phyloP scores from a whole-genome alignment of 352 stramenopile genomes.

The Pythium rhizo-oryzae region DNA sequence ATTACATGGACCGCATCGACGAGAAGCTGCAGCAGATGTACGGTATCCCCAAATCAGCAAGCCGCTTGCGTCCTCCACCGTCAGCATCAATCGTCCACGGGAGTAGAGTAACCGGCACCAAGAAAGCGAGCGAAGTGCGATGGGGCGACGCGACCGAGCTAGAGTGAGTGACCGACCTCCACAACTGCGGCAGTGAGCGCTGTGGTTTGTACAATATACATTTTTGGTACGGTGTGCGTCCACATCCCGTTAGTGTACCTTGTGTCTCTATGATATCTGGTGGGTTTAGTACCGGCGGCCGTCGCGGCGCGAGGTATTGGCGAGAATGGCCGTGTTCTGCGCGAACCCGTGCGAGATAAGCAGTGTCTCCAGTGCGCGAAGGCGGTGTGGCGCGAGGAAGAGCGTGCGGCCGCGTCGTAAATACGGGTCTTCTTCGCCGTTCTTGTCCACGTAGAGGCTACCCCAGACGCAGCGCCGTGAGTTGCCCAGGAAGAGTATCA shows the following conservation, averaged over 20 bases:
- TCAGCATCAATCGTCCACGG: conserved; percentile 17
- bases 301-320: conserved; percentile 76
- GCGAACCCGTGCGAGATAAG: conserved; percentile 75
- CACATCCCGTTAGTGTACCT: not conserved
- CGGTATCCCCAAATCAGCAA: conserved; percentile 58
- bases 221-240: not conserved
- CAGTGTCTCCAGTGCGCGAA: conserved; percentile 63
- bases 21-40: conserved; percentile 83
- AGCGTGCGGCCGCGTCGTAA: conserved; percentile 76
- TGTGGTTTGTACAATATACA: conserved; percentile 4
- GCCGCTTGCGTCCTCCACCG: conserved; percentile 16
- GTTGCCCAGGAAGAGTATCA: conserved; percentile 84
- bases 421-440: conserved; percentile 85
- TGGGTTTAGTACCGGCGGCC: conserved; percentile 64
- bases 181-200: not conserved
- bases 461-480: conserved; percentile 82
- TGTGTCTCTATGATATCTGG: not conserved
- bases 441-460: conserved; percentile 86
- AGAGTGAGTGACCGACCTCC: not conserved
- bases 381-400: conserved; percentile 60
- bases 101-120: not conserved
- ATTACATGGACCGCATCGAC: conserved; percentile 86
- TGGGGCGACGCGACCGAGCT: conserved; percentile 15
- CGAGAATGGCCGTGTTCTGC: conserved; percentile 77
- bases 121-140: conserved; percentile 9